Evolutionary conservation across 305 asterid species (phyloP).

Genomic region (Fraxinus platypoda): DNA sequence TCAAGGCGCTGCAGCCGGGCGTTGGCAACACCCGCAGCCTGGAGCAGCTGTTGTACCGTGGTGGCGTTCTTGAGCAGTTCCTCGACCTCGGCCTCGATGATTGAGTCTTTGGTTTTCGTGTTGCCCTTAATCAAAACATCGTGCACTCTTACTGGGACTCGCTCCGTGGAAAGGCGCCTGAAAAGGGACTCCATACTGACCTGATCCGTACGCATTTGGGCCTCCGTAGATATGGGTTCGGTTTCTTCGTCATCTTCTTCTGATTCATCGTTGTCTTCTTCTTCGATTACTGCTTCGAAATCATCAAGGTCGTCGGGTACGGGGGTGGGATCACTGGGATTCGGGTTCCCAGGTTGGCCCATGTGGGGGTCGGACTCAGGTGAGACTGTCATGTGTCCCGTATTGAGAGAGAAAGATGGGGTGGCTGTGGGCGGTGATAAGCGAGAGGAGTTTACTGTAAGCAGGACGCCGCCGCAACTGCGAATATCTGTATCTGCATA

Average conservation of each 20-base stretch:
- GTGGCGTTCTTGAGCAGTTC: constrained; percentile 52
- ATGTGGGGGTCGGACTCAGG: constrained; percentile 26
- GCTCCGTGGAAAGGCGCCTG: constrained; percentile 61
- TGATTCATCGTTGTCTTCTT: constrained; percentile 34
- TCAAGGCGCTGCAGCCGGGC: constrained; percentile 60
- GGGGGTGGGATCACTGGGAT: constrained; percentile 11
- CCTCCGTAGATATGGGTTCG: constrained; percentile 38
- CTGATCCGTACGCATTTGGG: constrained; percentile 48
- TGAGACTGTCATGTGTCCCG: constrained; percentile 27
- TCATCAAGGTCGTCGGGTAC: constrained; percentile 19
- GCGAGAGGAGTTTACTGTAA: neutral
- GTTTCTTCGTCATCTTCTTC: constrained; percentile 33
- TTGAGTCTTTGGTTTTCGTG: constrained; percentile 65
- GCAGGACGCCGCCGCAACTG: neutral
- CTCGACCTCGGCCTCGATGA: constrained; percentile 71
- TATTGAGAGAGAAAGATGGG: neutral
- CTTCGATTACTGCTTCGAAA: constrained; percentile 29
- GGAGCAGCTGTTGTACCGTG: constrained; percentile 69
- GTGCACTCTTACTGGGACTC: constrained; percentile 76
- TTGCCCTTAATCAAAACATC: constrained; percentile 86
- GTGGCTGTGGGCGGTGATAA: constrained; percentile 16
- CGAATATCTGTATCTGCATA: neutral
- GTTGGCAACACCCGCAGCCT: constrained; percentile 56
- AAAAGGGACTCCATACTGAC: constrained; percentile 58
- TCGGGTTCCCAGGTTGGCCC: constrained; percentile 18